Base-by-base conservation (phyloP, 2,329 filamentous ascomycete species). In the Rutstroemia sp. region DNA sequence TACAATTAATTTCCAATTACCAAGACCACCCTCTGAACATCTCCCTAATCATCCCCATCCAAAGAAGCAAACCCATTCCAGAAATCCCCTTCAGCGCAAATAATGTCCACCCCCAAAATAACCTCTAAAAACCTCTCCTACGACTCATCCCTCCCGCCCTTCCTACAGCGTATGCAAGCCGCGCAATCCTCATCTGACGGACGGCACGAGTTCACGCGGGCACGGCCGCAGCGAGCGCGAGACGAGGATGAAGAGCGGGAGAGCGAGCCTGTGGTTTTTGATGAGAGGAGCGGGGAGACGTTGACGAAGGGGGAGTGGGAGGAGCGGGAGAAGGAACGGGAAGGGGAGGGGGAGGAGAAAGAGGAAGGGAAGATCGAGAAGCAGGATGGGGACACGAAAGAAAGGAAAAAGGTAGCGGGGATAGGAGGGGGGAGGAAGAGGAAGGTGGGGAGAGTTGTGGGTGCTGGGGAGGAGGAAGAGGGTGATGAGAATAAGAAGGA, bases 211-310 rank as follows among this genome's bases (percentile, higher is more conserved):
- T 65, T 56, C 45, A 48, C 48, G 14, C 53, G 60, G 19, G n/a
- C 73, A 5, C 62, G 69, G 27, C 76, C 49, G 71, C 66, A 66
- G 61, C 57, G 79, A 72, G 79, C 75, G 71, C 78, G 77, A 38
- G 81, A 80, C 16, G 81, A 75, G 58, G 83, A 86, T 63, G 84
- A 85, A 42, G 83, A 90, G 58, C 87, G 86, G 12, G 88, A 92
- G 63, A 88, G 92, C 69, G 85, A 78, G 50, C 89, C 89, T 0
- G 77, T 89, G 0, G 83, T 89, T 51, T 82, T 94, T 4, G 81
- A 92, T 62, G 88, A 90, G 67, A 76, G 80, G 4, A 87, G 83
- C 50, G 86, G 89, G 54, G 78, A 85, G 30, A 78, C 68, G 4
- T 57, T 64, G 51, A 69, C 73, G 34, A 70, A 69, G 47, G 68